phyloP scores from a whole-genome alignment of 371 early-diverging fungal genomes.

The Chytridium lagenaria region DNA sequence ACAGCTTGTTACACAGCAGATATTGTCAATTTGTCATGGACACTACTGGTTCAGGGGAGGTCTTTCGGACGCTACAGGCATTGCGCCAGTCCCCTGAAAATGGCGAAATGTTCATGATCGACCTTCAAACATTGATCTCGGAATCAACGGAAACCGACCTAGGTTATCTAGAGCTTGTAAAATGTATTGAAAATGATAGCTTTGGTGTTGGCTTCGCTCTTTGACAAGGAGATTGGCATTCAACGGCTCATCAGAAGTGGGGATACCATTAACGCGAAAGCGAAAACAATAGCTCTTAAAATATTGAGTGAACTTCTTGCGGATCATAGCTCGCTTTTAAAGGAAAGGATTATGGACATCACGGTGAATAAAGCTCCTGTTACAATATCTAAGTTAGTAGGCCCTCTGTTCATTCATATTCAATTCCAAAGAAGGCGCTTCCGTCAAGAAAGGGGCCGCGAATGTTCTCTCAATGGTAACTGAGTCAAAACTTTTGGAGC shows the following conservation, averaged over 20 bases:
- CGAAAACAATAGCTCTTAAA: conserved; percentile 22
- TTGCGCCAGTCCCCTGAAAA: conserved; percentile 13
- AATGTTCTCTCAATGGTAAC: conserved; percentile 10
- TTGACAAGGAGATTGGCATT: conserved; percentile 31
- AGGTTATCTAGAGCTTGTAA: background rate
- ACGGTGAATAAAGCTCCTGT: conserved; percentile 14
- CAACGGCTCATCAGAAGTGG: conserved; percentile 14
- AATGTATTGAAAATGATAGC: background rate
- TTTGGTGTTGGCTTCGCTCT: conserved; percentile 14
- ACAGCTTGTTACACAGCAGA: too few relatives aligned
- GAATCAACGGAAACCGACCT: background rate
- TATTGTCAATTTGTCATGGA: too few relatives aligned
- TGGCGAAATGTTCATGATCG: conserved; percentile 10
- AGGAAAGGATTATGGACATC: conserved; percentile 15
- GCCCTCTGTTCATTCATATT: conserved; percentile 28
- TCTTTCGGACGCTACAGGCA: background rate
- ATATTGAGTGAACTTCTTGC: conserved; percentile 25
- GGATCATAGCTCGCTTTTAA: background rate
- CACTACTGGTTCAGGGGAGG: too few relatives aligned
- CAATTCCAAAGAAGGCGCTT: conserved; percentile 29
- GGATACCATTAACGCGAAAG: conserved; percentile 20
- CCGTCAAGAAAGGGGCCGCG: conserved; percentile 26
- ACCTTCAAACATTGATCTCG: background rate
- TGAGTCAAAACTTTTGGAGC: conserved; percentile 18
- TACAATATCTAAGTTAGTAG: background rate